Evolutionary conservation across 2,329 filamentous ascomycete species (phyloP), one percentile per base, ranked within the genome.

Genomic region (Cyanodermella asteris): DNA sequence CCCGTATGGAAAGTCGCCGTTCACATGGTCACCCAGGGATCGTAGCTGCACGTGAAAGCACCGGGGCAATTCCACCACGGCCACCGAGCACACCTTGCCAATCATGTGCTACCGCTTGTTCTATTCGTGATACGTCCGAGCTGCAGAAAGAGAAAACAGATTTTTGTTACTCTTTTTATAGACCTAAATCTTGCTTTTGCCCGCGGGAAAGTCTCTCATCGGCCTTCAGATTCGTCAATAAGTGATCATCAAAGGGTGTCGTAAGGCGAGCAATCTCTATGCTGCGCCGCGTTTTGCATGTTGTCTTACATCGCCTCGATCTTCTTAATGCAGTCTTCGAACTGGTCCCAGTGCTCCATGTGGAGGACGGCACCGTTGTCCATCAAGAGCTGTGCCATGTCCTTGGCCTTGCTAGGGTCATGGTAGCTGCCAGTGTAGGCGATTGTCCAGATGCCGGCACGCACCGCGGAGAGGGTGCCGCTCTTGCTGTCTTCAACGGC

Each of bases 401-500:
- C 61, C 23, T 61, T 53, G 50, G 62, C 54, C 49, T 72, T 61
- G 18, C 58, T 57, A 11, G 52, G 51, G 25, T 55, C 53, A 19
- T 56, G 50, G 49, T 84, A 87, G 29, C 73, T 73, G 18, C 81
- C 81, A 16, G 87, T 74, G 49, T 91, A 91, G 28, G 72, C 81
- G 38, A 91, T 69, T 34, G 74, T 69, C 33, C 67, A 72, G 42
- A 91, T 87, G 24, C 68, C 67, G 11, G 81, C 81, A 31, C 75
- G 63, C 40, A 71, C 68, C 30, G 70, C 73, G 35, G 75, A 78
- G 29, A 74, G 64, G 21, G 76, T 75, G 32, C 81, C 81, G 38
- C 72, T 80, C 62, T 76, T 78, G 59, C 71, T 78, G 56, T 91
- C 81, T 59, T 91, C 81, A 30, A 91, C 65, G 13, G 81, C 75